Base-by-base conservation (phyloP, 164 flowering plant genomes). In the Umbilicus rupestris region DNA sequence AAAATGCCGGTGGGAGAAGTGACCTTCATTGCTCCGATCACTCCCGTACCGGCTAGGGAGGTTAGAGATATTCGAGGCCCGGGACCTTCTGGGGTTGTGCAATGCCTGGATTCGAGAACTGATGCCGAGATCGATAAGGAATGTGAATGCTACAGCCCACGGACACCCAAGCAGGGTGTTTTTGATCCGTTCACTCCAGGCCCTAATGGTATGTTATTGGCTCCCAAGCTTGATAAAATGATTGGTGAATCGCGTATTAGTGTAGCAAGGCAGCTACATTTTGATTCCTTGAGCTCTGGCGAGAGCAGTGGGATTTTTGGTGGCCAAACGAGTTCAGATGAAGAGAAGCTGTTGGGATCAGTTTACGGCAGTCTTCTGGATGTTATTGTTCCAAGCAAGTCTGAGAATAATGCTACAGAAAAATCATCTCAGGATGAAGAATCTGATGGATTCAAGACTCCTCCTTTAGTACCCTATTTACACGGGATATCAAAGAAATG, bases 141-240 rank as follows among this genome's bases (percentile, higher is more conserved):
- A 20, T 11, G 14, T 16, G 15, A 26, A 45, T 70, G 73, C 35
- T 24, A 30, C 10, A 79, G 80, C 69, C 84, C 87, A 4, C 65
- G 72, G 10, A 87, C 94, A 0, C 89, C 91, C 1, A 72, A 68
- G 67, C 78, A 71, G 28, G 77, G 67, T 67, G 82, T 85, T n/a
- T 87, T 89, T 59, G 82, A 89, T 62, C 81, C 96, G 1, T 87
- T 87, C 75, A 88, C 92, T 26, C 88, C 92, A 17, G 88, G 87
- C 37, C 86, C 81, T 2, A 86, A 84, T 11, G 80, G 77, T 63
- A 33, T 80, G 67, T 69, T 73, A 7, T 67, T 82, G 55, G 87
- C 96, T 33, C 90, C 96, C 20, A 45, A 28, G 15, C 57, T 70
- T 52, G 74, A 72, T 73, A 88, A 80, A 42, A 37, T 64, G 55